phyloP scores from a whole-genome alignment of 257 asterid genomes.

The Jasminum sambac region DNA sequence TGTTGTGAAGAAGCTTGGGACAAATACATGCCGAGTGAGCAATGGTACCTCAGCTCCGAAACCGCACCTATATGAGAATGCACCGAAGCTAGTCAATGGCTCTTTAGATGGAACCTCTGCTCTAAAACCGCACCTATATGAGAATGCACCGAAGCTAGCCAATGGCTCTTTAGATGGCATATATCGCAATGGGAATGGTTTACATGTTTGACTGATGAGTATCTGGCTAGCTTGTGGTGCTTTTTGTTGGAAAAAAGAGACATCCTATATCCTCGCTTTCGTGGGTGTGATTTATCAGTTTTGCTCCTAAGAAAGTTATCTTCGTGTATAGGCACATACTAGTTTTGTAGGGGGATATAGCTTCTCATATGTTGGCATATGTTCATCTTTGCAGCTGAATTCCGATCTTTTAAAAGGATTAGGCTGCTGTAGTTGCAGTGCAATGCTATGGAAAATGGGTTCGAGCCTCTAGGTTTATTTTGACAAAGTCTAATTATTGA shows the following conservation, averaged over 20 bases:
- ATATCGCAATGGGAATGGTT: constrained; percentile 63
- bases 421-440: constrained; percentile 23
- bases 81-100: constrained; percentile 50
- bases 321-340: constrained; percentile 28
- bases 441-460: constrained; percentile 17
- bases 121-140: constrained; percentile 42
- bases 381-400: constrained; percentile 33
- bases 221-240: not conserved
- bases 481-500: not conserved
- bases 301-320: constrained; percentile 4
- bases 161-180: constrained; percentile 61
- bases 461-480: not conserved
- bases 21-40: constrained; percentile 37
- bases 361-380: constrained; percentile 9
- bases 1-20: constrained; percentile 41
- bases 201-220: constrained; percentile 45
- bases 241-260: not conserved
- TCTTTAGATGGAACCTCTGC: constrained; percentile 49
- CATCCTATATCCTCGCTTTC: not conserved
- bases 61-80: constrained; percentile 44
- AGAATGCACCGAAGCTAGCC: constrained; percentile 44
- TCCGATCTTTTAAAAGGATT: constrained; percentile 48
- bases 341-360: constrained; percentile 25
- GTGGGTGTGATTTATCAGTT: constrained; percentile 13
- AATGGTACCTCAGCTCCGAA: constrained; percentile 50